phyloP scores from a whole-genome alignment of 2,329 filamentous ascomycete species.

The Tothia fuscella region DNA sequence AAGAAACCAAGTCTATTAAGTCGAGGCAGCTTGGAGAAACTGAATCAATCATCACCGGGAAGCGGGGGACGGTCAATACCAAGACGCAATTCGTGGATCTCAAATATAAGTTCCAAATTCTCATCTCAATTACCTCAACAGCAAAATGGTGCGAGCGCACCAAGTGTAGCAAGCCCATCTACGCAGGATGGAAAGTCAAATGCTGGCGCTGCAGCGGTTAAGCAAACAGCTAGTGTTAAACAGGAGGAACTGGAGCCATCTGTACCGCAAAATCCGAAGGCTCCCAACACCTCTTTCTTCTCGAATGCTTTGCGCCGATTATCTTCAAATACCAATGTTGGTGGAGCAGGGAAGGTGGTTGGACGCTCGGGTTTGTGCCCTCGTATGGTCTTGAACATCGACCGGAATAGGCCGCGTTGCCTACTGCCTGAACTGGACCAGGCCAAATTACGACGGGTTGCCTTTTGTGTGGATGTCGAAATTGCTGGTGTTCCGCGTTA shows the following conservation, averaged over 20 bases:
- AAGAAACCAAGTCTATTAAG: conserved; percentile 32
- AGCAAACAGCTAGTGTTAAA: conserved; percentile 13
- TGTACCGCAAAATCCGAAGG: conserved; percentile 61
- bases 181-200: conserved; percentile 15
- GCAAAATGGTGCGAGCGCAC: conserved; percentile 15
- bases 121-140: conserved; percentile 41
- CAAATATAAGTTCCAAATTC: conserved; percentile 86
- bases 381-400: conserved; percentile 72
- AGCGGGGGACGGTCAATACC: conserved; percentile 16
- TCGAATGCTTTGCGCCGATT: conserved; percentile 70
- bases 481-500: conserved; percentile 82
- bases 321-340: conserved; percentile 45
- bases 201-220: conserved; percentile 5
- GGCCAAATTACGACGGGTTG: conserved; percentile 72
- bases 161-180: conserved; percentile 16
- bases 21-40: conserved; percentile 28
- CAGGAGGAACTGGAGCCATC: conserved; percentile 46
- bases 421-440: conserved; percentile 66
- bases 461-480: conserved; percentile 95
- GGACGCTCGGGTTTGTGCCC: conserved; percentile 62
- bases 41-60: conserved; percentile 12
- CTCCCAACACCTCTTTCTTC: conserved; percentile 44
- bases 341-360: conserved; percentile 35
- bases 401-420: conserved; percentile 67
- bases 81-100: conserved; percentile 78